Evolutionary conservation across 139 green algal genomes (phyloP).

Genomic region (Chara braunii): DNA sequence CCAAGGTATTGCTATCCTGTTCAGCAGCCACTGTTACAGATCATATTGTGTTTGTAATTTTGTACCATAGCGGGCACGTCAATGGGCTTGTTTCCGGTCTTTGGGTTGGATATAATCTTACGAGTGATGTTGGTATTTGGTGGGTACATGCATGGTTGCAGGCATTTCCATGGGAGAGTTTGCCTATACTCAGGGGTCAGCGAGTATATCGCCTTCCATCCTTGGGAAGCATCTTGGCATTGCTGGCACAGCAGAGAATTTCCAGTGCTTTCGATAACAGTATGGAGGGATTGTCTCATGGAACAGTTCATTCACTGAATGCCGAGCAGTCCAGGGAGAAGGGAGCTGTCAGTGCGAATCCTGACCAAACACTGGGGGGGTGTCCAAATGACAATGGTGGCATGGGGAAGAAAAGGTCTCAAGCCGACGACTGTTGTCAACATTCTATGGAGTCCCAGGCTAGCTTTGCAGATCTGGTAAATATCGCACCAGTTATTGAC

Average conservation of each 20-base stretch:
- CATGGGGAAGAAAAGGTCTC: not conserved
- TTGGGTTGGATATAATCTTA: too few relatives aligned
- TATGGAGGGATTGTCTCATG: not conserved
- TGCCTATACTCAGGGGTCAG: constrained; percentile 7
- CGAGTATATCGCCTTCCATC: constrained; percentile 33
- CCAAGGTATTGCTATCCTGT: too few relatives aligned
- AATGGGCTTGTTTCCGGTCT: too few relatives aligned
- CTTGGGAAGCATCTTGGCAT: constrained; percentile 1
- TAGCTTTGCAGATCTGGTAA: not conserved
- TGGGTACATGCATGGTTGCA: too few relatives aligned
- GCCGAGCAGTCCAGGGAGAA: not conserved
- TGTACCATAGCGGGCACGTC: too few relatives aligned
- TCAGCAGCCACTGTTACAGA: too few relatives aligned
- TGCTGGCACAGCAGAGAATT: constrained; percentile 5
- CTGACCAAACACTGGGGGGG: not conserved
- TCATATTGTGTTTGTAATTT: too few relatives aligned
- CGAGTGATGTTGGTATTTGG: too few relatives aligned
- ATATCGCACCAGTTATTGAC: constrained; percentile 10
- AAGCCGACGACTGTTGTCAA: too few relatives aligned
- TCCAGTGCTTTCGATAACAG: not conserved
- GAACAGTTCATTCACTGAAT: not conserved
- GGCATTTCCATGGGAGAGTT: constrained; percentile 33
- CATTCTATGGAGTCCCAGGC: too few relatives aligned
- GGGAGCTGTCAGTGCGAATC: too few relatives aligned
- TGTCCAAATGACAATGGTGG: not conserved